Conservation (phyloP, 768 basidiomycete species). For the Omphalotus guepiniiformis region DNA sequence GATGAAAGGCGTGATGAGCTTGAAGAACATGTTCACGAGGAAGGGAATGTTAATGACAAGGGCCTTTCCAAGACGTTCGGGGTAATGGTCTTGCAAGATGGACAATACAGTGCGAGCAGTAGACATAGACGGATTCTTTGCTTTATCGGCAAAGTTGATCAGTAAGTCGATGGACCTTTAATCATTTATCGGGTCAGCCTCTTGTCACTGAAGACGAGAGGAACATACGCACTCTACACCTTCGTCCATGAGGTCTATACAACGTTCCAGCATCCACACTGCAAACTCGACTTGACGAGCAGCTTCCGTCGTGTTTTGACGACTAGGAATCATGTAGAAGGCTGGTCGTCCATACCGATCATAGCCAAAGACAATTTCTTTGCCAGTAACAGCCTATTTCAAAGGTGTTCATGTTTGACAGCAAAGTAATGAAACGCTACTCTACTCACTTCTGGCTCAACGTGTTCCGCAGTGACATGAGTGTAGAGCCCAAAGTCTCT, state of each 20-base stretch:
- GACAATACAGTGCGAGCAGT: constrained; percentile 45
- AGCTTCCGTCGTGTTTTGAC: constrained; percentile 74
- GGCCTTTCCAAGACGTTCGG: constrained; percentile 75
- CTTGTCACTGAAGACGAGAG: neutral
- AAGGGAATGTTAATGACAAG: constrained; percentile 81
- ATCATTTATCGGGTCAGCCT: neutral
- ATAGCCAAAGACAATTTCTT: constrained; percentile 74
- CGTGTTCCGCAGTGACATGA: constrained; percentile 49
- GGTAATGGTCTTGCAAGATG: constrained; percentile 80
- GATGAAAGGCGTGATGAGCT: constrained; percentile 73
- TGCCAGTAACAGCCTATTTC: constrained; percentile 71
- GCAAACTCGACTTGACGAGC: constrained; percentile 66
- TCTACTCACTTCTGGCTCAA: constrained; percentile 69
- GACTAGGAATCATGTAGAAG: constrained; percentile 62
- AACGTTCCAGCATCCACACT: constrained; percentile 76
- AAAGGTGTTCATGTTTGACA: constrained; percentile 1
- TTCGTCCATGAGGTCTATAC: constrained; percentile 72
- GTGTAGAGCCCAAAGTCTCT: constrained; percentile 75
- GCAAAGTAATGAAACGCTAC: constrained; percentile 4
- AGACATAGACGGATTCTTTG: constrained; percentile 48
- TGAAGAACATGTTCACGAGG: constrained; percentile 70
- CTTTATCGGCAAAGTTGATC: constrained; percentile 73
- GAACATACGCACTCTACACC: constrained; percentile 66
- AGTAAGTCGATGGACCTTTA: constrained; percentile 63
- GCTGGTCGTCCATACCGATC: constrained; percentile 63